A percentile compares a stretch with the other conserved stretches of the same genome.
phyloP scores from a whole-genome alignment of 805 yeast species.

The Candida jianshihensis region DNA sequence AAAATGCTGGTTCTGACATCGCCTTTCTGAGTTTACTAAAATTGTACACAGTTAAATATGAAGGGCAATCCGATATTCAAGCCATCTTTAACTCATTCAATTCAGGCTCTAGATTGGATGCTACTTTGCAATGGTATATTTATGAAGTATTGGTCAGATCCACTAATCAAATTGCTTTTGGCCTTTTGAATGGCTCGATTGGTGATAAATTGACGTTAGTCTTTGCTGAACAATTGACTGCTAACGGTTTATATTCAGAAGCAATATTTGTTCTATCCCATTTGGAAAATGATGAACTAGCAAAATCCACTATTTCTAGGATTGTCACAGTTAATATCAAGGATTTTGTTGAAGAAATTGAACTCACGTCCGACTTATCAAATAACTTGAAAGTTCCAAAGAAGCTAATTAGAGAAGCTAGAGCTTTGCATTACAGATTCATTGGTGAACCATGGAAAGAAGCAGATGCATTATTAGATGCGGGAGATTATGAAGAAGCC shows the following conservation, averaged over 20 bases:
- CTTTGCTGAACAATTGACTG: constrained; percentile 46
- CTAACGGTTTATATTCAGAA: constrained; percentile 44
- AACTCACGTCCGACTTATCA: constrained; percentile 28
- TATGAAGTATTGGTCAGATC: constrained; percentile 35
- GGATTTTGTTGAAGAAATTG: constrained; percentile 11
- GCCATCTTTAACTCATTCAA: constrained; percentile 12
- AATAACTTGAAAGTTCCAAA: constrained; percentile 41
- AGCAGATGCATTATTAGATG: constrained; percentile 53
- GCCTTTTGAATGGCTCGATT: constrained; percentile 9
- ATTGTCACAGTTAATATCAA: constrained; percentile 23
- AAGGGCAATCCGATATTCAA: constrained; percentile 9
- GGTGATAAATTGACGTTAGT: constrained; percentile 33
- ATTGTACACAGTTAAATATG: constrained; percentile 21
- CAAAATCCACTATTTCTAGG: constrained; percentile 32
- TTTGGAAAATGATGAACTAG: constrained; percentile 38
- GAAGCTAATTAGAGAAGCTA: constrained; percentile 43
- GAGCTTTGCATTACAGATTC: constrained; percentile 49
- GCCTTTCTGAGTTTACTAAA: constrained; percentile 23
- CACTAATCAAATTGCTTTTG: constrained; percentile 20
- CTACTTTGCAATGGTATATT: constrained; percentile 45
- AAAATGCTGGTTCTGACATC: constrained; percentile 11
- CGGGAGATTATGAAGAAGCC: constrained; percentile 55
- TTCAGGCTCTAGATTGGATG: constrained; percentile 22
- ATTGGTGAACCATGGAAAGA: constrained; percentile 50
- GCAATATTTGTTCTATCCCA: constrained; percentile 61